Evolutionary conservation across 345 rosid species (phyloP).

Genomic region (Eucalyptus sp.): DNA sequence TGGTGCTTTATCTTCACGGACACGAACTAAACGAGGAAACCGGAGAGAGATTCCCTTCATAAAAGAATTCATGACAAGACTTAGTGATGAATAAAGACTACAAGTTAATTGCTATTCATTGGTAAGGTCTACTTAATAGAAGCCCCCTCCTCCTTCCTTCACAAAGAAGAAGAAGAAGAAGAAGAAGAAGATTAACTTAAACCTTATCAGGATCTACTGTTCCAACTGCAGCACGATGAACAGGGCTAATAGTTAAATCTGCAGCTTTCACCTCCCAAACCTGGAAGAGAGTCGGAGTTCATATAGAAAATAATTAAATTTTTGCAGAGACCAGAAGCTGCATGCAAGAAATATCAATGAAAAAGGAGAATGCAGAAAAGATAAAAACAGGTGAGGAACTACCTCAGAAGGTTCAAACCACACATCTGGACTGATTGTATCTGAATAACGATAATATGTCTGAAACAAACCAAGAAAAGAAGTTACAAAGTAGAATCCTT

Average conservation of each 20-base stretch:
- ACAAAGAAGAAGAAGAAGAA: neutral
- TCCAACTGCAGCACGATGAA: conserved; percentile 83
- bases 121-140: neutral
- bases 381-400: neutral
- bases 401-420: conserved; percentile 97
- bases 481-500: neutral
- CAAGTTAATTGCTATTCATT: neutral
- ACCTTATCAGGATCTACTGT: conserved; percentile 82
- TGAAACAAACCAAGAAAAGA: conserved; percentile 14
- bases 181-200: neutral
- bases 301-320: neutral
- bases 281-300: conserved; percentile 5
- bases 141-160: neutral
- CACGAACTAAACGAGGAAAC: conserved; percentile 77
- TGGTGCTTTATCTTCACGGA: conserved; percentile 76
- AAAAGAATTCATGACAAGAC: neutral
- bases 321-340: neutral
- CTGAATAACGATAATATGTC: conserved; percentile 70
- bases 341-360: neutral
- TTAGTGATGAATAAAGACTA: neutral
- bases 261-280: conserved; percentile 99
- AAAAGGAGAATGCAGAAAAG: neutral
- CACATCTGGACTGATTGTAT: conserved; percentile 68
- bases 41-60: conserved; percentile 75
- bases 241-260: conserved; percentile 91